Base-by-base conservation (phyloP, 2,329 filamentous ascomycete genomes). In the Cladosporium phlei region DNA sequence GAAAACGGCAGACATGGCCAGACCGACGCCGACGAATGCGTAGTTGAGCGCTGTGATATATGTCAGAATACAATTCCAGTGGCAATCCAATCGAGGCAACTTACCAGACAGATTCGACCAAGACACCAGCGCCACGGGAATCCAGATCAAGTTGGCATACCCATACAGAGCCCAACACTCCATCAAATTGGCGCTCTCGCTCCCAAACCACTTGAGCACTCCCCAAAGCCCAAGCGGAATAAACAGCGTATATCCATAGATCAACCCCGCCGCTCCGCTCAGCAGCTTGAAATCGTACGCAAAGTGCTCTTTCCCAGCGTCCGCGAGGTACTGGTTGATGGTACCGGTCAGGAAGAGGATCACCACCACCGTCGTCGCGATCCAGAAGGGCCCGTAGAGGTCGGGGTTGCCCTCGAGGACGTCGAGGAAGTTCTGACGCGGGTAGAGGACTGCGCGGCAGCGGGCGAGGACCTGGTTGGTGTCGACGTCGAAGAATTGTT, bases 401-500 rank as follows among this genome's bases (percentile, higher is more conserved):
- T 98, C 93, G 1, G 93, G 88, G 66, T 97, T 97, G 16, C 93
- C 93, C 65, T 98, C 93, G 21, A 98, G 78, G 27, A 97, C 88
- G 64, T 98, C 93, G 53, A 98, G 83, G 70, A 98, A 98, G 74
- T 95, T 96, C 48, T 85, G 85, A 53, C 88, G 83, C 35, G 93
- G 93, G 68, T 86, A 95, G 29, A 97, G 73, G n/a, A 91, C 84
- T 1, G 89, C 85, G 68, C 83, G 83, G 70, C 93, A 97, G 55
- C 93, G 86, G 61, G 83, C 77, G 47, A 96, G 72, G 16, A 98
- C 90, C 44, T 93, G 87, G 50, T 80, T 83, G 1, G 93, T 97
- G 70, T 98, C 93, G 54, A 98, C 91, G 64, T 98, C 93, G 72
- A 98, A 98, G 79, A 93, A 97, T 71, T 95, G 93, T 47, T 89